A percentile compares a stretch with the other conserved stretches of the same genome.
These are phyloP conservation scores for Micractinium sp. DNA, from an alignment of 139 green algal genomes.

Conservation along the genomic window DNA sequence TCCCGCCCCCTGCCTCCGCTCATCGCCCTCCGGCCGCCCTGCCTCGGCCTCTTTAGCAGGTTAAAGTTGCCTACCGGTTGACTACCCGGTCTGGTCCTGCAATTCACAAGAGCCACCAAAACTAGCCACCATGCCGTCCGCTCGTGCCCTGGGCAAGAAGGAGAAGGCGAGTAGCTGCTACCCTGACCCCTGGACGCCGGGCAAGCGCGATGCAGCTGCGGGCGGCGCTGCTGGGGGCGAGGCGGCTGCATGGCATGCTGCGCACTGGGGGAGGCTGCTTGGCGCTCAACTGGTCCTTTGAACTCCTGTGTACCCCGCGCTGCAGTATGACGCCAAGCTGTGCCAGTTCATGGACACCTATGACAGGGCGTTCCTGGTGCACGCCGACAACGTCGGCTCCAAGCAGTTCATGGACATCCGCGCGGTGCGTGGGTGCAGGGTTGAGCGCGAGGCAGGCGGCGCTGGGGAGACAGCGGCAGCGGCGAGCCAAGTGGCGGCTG, in stretches of 20 bases:
- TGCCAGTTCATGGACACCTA: slow-evolving; percentile 83
- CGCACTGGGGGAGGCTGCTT: background rate
- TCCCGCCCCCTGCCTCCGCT: background rate
- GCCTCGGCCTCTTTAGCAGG: slow-evolving; percentile 44
- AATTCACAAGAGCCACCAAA: background rate
- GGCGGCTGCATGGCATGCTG: slow-evolving; percentile 12
- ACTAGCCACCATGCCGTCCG: slow-evolving; percentile 71
- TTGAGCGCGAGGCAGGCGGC: background rate
- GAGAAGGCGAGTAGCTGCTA: slow-evolving; percentile 62
- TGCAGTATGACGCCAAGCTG: slow-evolving; percentile 89
- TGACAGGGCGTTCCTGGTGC: slow-evolving; percentile 91
- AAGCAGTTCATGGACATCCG: slow-evolving; percentile 99
- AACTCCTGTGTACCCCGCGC: background rate
- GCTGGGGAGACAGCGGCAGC: background rate
- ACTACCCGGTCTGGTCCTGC: slow-evolving; percentile 81
- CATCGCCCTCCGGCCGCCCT: background rate
- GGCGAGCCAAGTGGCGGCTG: too few species aligned
- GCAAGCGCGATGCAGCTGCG: background rate
- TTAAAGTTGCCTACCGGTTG: slow-evolving; percentile 86
- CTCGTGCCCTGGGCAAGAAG: slow-evolving; percentile 74
- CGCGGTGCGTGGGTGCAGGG: slow-evolving; percentile 58
- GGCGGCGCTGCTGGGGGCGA: background rate
- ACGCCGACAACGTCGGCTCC: slow-evolving; percentile 99
- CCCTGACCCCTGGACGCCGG: background rate
- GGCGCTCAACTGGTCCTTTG: background rate